Evolutionary conservation across 108 stramenopile species (phyloP), one percentile per base, ranked within the genome.

Genomic region (Asterionellopsis glacialis): DNA sequence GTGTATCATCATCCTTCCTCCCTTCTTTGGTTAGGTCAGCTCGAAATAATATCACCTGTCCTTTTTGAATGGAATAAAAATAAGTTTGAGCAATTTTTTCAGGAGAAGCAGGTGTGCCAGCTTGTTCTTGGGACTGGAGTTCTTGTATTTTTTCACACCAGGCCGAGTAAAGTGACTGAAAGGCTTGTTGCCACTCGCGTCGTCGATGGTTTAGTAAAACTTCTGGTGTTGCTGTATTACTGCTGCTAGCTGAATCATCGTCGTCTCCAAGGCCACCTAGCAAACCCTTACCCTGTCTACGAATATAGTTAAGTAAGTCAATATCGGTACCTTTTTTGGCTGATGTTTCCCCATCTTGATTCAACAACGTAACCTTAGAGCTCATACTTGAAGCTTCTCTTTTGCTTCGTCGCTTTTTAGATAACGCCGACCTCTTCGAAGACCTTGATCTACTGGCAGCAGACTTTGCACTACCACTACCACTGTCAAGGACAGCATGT

Each of bases 171-270:
- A 73, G 51, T 25, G 71, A 73, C 28, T 63, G 23, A 48, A 80
- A 80, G 24, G 74, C 54, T 40, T 69, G 75, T 49, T 73, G 75
- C 79, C 79, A 80, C 44, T 80, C 79, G 51, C 42, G 51, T 24
- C 65, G 63, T 21, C 74, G 40, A 21, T 21, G 47, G 5, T 48
- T 21, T 7, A 16, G 47, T 21, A 16, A 48, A 4, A 48, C 19
- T 9, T 48, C 47, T 33, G 7, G 2, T 33, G 33, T 33, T 33
- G 33, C 33, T 33, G 33, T 33, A 33, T 33, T 33, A 33, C 33
- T 33, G 7, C 33, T 33, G 33, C 33, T 7, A 33, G 33, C 7
- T 7, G 33, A 33, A 33, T 33, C 33, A 16, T 19, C 47, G 9
- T 48, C 47, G 6, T 48, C 47, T 1, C 47, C 47, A 48, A 48